phyloP scores from a whole-genome alignment of 768 basidiomycete species.

The Lactarius tabidus region DNA sequence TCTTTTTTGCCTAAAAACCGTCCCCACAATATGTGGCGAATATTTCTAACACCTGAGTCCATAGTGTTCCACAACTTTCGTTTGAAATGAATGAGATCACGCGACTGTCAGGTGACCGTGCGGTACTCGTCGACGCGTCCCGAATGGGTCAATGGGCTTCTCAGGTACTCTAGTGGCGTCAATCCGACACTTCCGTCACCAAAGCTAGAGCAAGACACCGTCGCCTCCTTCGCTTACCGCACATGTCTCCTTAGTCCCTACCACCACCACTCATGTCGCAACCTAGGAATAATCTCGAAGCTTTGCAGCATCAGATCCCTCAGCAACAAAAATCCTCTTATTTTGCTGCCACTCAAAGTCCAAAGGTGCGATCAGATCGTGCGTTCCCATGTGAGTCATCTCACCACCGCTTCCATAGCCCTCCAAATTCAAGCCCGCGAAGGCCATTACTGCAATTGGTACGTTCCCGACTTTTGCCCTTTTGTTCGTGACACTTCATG shows the following conservation, averaged over 20 bases:
- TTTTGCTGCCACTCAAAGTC: slow-evolving; percentile 12
- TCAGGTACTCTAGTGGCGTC: background rate
- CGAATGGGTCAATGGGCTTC: background rate
- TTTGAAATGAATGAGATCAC: background rate
- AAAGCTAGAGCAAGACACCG: background rate
- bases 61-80: no score
- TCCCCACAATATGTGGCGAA: no score
- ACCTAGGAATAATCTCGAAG: slow-evolving; percentile 26
- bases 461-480: background rate
- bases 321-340: slow-evolving; percentile 15
- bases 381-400: background rate
- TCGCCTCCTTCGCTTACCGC: slow-evolving; percentile 1
- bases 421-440: slow-evolving; percentile 26
- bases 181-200: slow-evolving; percentile 2
- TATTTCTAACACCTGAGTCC: no score
- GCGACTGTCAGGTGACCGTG: background rate
- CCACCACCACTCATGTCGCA: slow-evolving; percentile 23
- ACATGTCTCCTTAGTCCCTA: background rate
- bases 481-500: background rate
- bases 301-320: slow-evolving; percentile 19
- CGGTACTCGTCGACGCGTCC: slow-evolving; percentile 11
- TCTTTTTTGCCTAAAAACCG: no score
- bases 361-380: slow-evolving; percentile 12
- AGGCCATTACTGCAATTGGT: slow-evolving; percentile 6
- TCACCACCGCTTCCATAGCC: slow-evolving; percentile 4